Evolutionary conservation across 2,329 filamentous ascomycete genomes (phyloP).

Genomic region (Pezizomycotina sp.): DNA sequence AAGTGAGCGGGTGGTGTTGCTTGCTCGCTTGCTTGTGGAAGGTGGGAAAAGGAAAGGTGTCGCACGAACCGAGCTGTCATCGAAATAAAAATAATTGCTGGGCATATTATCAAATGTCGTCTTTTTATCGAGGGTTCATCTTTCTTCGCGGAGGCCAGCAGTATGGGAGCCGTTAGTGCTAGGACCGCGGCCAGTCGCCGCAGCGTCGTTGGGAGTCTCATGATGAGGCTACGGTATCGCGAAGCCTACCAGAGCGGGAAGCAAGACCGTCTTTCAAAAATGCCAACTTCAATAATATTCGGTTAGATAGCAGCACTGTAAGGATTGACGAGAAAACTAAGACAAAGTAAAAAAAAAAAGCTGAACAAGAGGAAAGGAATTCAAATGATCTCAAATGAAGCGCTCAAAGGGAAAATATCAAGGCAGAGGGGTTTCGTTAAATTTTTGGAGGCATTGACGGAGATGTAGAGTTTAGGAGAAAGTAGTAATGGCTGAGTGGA

Average conservation of each 20-base stretch:
- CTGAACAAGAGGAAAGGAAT: too few species aligned
- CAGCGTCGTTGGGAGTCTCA: too few species aligned
- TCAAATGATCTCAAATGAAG: too few species aligned
- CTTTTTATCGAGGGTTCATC: conserved; percentile 49
- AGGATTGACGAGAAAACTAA: conserved; percentile 6
- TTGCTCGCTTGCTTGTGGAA: too few species aligned
- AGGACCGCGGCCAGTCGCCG: too few species aligned
- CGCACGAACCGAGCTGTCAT: conserved; percentile 40
- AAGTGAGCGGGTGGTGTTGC: background rate
- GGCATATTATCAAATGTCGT: conserved; percentile 52
- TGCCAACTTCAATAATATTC: conserved; percentile 17
- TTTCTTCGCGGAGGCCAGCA: conserved; percentile 37
- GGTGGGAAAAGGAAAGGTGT: background rate
- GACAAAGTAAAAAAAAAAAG: too few species aligned
- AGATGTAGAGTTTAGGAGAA: too few species aligned
- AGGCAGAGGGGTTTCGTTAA: too few species aligned
- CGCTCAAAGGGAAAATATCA: too few species aligned
- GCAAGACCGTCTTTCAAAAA: conserved; percentile 26
- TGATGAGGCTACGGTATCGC: conserved; percentile 40
- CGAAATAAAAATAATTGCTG: conserved; percentile 67
- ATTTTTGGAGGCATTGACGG: too few species aligned
- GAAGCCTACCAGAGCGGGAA: conserved; percentile 33
- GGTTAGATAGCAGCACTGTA: conserved; percentile 11
- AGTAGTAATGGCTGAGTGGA: too few species aligned
- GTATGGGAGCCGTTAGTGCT: too few species aligned